These are phyloP conservation scores for Xerocomus amazonicus DNA, from an alignment of 1,284 basidiomycete species.

Conservation along the genomic window DNA sequence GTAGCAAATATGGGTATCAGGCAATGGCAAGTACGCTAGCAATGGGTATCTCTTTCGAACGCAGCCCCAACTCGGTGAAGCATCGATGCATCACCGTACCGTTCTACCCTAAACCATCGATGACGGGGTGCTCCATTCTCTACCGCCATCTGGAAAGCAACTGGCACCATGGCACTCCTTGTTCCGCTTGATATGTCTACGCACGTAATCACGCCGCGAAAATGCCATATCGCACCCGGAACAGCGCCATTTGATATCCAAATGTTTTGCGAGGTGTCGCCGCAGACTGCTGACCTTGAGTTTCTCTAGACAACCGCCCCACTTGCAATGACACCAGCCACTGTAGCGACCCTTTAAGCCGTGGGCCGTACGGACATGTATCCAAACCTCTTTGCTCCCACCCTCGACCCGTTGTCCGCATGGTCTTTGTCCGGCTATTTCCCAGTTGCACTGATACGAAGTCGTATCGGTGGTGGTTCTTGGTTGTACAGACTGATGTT, in stretches of 20 bases:
- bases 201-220: conserved; percentile 11
- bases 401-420: conserved; percentile 12
- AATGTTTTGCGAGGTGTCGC: conserved; percentile 12
- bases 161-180: conserved; percentile 6
- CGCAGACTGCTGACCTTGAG: conserved; percentile 16
- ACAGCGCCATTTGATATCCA: conserved; percentile 16
- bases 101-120: background rate
- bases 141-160: background rate
- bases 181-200: conserved; percentile 12
- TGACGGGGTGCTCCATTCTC: background rate
- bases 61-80: background rate
- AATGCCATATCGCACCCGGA: conserved; percentile 10
- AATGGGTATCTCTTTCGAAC: background rate
- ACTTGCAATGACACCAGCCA: conserved; percentile 4
- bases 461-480: background rate
- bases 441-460: conserved; percentile 10
- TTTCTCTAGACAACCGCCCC: conserved; percentile 11
- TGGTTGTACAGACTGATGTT: background rate
- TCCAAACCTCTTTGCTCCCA: conserved; percentile 12
- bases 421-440: background rate
- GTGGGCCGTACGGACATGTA: conserved; percentile 11
- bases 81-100: background rate
- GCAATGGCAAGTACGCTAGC: background rate
- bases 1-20: background rate
- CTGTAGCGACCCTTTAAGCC: conserved; percentile 12